Percentiles rank a stretch among this genome's conserved stretches.
Evolutionary conservation across 371 early-diverging fungal species (phyloP).

Genomic region (Rhizopus sp.): DNA sequence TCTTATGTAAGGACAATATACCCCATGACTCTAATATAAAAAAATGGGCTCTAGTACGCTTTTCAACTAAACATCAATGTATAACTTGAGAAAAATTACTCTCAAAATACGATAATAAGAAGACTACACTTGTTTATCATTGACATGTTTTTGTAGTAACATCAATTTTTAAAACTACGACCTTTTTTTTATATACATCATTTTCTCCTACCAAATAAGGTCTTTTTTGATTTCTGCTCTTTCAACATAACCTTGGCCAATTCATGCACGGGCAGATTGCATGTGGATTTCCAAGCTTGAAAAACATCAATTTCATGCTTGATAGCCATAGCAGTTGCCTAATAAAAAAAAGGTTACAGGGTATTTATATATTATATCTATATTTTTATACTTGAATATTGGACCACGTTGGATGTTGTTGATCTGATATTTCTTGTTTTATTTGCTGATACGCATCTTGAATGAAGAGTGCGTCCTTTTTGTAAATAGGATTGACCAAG

Average conservation of each 20-base stretch:
- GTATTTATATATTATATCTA: background rate
- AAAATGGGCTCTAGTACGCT: too few relatives aligned
- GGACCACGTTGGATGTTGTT: constrained; percentile 27
- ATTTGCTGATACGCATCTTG: constrained; percentile 24
- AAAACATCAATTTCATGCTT: constrained; percentile 36
- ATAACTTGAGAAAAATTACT: too few relatives aligned
- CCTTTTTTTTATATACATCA: background rate
- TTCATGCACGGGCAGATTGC: constrained; percentile 31
- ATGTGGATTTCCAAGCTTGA: constrained; percentile 34
- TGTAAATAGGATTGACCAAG: constrained; percentile 13
- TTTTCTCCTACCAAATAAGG: constrained; percentile 16
- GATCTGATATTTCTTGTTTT: constrained; percentile 13
- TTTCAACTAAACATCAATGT: too few relatives aligned
- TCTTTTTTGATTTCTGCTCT: constrained; percentile 12
- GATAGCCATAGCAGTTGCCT: constrained; percentile 27
- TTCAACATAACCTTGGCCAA: constrained; percentile 21
- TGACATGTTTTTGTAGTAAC: too few relatives aligned
- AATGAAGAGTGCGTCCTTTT: constrained; percentile 39
- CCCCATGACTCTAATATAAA: too few relatives aligned
- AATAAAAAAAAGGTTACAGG: background rate
- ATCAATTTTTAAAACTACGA: too few relatives aligned
- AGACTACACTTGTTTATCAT: too few relatives aligned
- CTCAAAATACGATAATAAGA: too few relatives aligned
- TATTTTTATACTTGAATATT: constrained; percentile 26
- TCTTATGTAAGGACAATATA: too few relatives aligned